phyloP scores from a whole-genome alignment of 1,284 basidiomycete species.

The Agaricales sp. region DNA sequence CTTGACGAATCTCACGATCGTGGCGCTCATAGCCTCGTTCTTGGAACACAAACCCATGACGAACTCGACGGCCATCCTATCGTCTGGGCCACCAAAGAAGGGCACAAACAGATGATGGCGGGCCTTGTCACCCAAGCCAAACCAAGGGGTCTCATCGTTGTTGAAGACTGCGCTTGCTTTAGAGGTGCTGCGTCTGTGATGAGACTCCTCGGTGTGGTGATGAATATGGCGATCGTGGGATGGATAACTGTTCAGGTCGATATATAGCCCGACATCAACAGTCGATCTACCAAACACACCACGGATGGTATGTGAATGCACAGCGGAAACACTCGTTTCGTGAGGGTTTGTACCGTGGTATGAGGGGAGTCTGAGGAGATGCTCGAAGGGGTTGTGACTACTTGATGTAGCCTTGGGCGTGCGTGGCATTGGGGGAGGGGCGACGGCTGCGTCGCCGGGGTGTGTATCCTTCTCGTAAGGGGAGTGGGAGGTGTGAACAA shows the following conservation, averaged over 20 bases:
- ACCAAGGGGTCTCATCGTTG: slow-evolving; percentile 14
- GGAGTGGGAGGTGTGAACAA: slow-evolving; percentile 21
- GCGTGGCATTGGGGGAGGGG: slow-evolving; percentile 8
- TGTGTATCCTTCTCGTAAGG: slow-evolving; percentile 16
- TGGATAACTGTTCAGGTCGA: slow-evolving; percentile 31
- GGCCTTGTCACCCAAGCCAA: background rate
- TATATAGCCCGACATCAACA: slow-evolving; percentile 72
- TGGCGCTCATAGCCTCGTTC: slow-evolving; percentile 60
- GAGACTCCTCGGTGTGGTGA: slow-evolving; percentile 27
- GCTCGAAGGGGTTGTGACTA: slow-evolving; percentile 14
- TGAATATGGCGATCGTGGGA: slow-evolving; percentile 53
- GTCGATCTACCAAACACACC: slow-evolving; percentile 65
- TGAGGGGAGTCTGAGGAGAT: slow-evolving; percentile 6
- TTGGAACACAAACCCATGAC: slow-evolving; percentile 68
- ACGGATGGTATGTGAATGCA: slow-evolving; percentile 77
- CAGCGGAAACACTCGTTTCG: slow-evolving; percentile 38
- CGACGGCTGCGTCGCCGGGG: slow-evolving; percentile 10
- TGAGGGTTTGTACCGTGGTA: slow-evolving; percentile 36
- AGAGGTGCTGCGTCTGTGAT: slow-evolving; percentile 15
- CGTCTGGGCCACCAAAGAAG: slow-evolving; percentile 94
- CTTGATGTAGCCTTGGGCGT: slow-evolving; percentile 29
- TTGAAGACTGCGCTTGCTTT: slow-evolving; percentile 13
- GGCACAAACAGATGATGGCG: slow-evolving; percentile 73
- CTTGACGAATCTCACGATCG: slow-evolving; percentile 55
- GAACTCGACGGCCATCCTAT: slow-evolving; percentile 78